Evolutionary conservation across 768 basidiomycete species (phyloP).

Genomic region (Leccinum disarticulatum): DNA sequence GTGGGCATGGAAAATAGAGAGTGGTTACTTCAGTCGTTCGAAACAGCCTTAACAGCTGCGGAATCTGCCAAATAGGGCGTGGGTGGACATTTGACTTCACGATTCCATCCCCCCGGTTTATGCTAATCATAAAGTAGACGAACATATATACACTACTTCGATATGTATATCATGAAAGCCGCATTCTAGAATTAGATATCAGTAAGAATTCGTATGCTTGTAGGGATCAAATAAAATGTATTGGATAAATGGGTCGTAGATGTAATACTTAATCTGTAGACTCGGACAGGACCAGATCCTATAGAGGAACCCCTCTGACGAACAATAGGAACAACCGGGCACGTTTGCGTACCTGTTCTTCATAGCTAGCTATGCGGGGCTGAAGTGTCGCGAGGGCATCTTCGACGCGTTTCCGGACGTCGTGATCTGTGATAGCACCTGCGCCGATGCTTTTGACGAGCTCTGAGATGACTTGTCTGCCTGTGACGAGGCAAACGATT

Average conservation of each 20-base stretch:
- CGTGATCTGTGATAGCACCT: constrained; percentile 51
- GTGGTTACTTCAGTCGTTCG: constrained; percentile 57
- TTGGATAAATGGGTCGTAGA: too few relatives aligned
- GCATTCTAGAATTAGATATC: not conserved
- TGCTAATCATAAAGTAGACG: too few relatives aligned
- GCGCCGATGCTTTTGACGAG: constrained; percentile 70
- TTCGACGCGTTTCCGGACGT: constrained; percentile 67
- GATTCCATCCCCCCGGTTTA: too few relatives aligned
- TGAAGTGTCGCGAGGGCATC: constrained; percentile 70
- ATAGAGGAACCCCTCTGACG: too few relatives aligned
- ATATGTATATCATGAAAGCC: not conserved
- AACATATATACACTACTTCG: not conserved
- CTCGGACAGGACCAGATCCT: too few relatives aligned
- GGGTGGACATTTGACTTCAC: too few relatives aligned
- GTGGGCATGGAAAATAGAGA: constrained; percentile 84
- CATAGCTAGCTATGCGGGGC: constrained; percentile 84
- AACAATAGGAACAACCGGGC: not conserved
- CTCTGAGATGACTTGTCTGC: constrained; percentile 83
- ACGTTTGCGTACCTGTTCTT: constrained; percentile 73
- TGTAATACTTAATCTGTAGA: too few relatives aligned
- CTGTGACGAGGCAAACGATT: constrained; percentile 79
- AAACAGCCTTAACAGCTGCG: constrained; percentile 68
- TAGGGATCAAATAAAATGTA: too few relatives aligned
- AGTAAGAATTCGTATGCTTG: not conserved
- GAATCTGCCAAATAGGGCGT: constrained; percentile 39